These are phyloP conservation scores for Chrysoporthe cubensis DNA, from an alignment of 2,329 filamentous ascomycete genomes.

Conservation along the genomic window DNA sequence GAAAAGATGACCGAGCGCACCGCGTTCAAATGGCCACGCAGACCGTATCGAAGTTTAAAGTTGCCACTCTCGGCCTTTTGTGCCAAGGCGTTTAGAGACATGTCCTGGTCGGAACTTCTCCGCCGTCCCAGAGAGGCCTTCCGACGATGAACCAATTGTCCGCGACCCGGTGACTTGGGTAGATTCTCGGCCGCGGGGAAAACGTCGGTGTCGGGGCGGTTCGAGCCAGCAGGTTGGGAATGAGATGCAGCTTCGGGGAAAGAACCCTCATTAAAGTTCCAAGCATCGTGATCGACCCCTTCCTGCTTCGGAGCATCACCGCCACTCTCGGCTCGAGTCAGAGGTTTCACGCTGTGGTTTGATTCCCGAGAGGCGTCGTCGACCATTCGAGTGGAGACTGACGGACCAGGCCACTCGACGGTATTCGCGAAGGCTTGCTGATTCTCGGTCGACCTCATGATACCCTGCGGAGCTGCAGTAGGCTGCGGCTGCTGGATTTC, in stretches of 20 bases:
- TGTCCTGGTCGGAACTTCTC: slow-evolving; percentile 69
- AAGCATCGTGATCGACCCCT: slow-evolving; percentile 68
- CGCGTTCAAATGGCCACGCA: slow-evolving; percentile 90
- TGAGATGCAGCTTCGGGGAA: slow-evolving; percentile 59
- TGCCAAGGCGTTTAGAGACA: slow-evolving; percentile 52
- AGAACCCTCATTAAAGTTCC: slow-evolving; percentile 89
- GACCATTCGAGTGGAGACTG: slow-evolving; percentile 32
- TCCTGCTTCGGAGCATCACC: slow-evolving; percentile 52
- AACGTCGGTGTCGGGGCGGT: slow-evolving; percentile 81
- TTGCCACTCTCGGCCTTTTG: slow-evolving; percentile 72
- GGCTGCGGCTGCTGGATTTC: slow-evolving; percentile 38
- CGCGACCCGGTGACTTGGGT: slow-evolving; percentile 78
- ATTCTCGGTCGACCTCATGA: slow-evolving; percentile 22
- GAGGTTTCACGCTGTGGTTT: slow-evolving; percentile 46
- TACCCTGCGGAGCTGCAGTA: slow-evolving; percentile 45
- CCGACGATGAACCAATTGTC: slow-evolving; percentile 71
- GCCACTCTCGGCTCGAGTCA: slow-evolving; percentile 46
- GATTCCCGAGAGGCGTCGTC: slow-evolving; percentile 35
- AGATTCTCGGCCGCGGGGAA: slow-evolving; percentile 83
- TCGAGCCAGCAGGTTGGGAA: slow-evolving; percentile 53
- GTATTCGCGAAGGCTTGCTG: slow-evolving; percentile 37
- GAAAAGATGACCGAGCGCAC: slow-evolving; percentile 96
- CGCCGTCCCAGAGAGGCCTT: slow-evolving; percentile 79
- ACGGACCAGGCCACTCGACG: slow-evolving; percentile 40
- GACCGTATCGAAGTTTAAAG: slow-evolving; percentile 91